Evolutionary conservation across 1,284 basidiomycete species (phyloP), one percentile per base, ranked within the genome.

Genomic region (Trametes pubescens): DNA sequence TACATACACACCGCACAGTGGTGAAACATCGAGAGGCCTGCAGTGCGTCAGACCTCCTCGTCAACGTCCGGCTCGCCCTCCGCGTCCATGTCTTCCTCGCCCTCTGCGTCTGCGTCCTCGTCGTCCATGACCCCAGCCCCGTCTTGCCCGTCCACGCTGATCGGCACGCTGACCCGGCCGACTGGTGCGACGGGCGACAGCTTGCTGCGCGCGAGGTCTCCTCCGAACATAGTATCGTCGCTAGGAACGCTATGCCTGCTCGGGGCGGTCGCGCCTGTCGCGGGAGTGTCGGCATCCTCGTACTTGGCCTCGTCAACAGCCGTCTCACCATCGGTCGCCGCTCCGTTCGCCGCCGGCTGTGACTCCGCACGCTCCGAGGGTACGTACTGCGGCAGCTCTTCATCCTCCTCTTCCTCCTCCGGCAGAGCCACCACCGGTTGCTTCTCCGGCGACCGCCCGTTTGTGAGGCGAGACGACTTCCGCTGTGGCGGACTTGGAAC

Each of bases 171-270:
- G 1, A 37, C 35, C 9, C 55, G 55, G 21, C 53, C 22, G 1
- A 65, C 57, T 3, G 59, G 43, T 1, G 61, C 48, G 7, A 57
- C 32, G 4, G 72, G 68, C 37, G 71, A 70, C 1, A 62, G 64
- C 65, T 75, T 74, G 57, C 51, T 61, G 43, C 62, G 59, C 22
- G 58, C 66, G 1, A 43, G 71, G 29, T 77, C 75, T 44, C 71
- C 57, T 4, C 64, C 72, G 32, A 75, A 78, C 49, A 86, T 77
- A 3, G 85, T 87, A 59, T 86, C 84, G 61, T 88, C 87, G 68
- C 83, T 86, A 7, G 83, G 83, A 59, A 81, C 76, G 65, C 85
- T 87, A 66, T 84, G 85, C 54, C 81, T 79, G 68, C 83, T 83
- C 34, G 67, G 62, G 8, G 51, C 64, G 43, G 81, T 82, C 60